Conservation (phyloP, 352 stramenopile species). For the Phytophthora crassamura region DNA sequence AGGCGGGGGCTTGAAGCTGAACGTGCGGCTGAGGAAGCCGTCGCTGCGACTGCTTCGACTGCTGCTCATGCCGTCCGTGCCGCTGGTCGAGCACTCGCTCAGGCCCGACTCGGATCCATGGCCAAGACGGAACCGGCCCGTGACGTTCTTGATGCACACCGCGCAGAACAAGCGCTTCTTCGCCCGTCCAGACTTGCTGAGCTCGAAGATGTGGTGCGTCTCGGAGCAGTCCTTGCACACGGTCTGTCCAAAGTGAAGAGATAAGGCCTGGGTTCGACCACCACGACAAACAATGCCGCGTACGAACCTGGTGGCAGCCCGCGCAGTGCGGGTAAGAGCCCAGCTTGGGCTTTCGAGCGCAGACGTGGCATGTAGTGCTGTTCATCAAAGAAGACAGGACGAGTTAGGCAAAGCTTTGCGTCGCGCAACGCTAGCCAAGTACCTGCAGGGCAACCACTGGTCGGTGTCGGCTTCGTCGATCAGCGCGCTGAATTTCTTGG, state of each 20-base stretch:
- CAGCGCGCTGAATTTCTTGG: slow-evolving; percentile 41
- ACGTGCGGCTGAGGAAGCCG: slow-evolving; percentile 31
- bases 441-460: slow-evolving; percentile 38
- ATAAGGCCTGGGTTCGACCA: not conserved
- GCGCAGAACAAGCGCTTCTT: slow-evolving; percentile 42
- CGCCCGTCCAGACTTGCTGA: slow-evolving; percentile 27
- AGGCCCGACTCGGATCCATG: not conserved
- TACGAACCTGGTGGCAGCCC: slow-evolving; percentile 43
- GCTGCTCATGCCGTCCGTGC: slow-evolving; percentile 25
- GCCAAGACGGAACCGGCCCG: slow-evolving; percentile 10
- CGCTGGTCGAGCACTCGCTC: slow-evolving; percentile 24
- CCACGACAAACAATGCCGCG: not conserved
- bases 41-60: slow-evolving; percentile 26
- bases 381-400: slow-evolving; percentile 18
- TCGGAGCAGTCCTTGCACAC: slow-evolving; percentile 50
- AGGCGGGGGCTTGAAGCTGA: slow-evolving; percentile 30
- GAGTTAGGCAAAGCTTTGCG: not conserved
- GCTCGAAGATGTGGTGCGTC: slow-evolving; percentile 38
- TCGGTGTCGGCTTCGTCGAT: slow-evolving; percentile 38
- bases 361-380: slow-evolving; percentile 46
- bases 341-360: slow-evolving; percentile 30
- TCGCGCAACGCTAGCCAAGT: slow-evolving; percentile 19
- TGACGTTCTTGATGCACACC: slow-evolving; percentile 40
- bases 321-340: slow-evolving; percentile 35
- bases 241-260: slow-evolving; percentile 22